These are phyloP conservation scores for Zygoascus ofunaensis DNA, from an alignment of 805 yeast genomes.

Conservation along the genomic window DNA sequence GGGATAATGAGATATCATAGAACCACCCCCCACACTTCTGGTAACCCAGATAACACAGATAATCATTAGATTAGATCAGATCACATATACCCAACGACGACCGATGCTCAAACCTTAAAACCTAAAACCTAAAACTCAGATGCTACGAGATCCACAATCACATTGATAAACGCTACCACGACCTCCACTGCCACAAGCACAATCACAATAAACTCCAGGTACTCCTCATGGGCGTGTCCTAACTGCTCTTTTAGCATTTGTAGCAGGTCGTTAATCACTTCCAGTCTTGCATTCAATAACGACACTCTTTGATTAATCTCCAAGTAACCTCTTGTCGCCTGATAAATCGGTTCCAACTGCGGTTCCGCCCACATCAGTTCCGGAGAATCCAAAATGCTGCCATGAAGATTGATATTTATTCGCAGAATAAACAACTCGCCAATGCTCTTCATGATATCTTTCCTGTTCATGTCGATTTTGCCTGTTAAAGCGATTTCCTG, in stretches of 20 bases:
- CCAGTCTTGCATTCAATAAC: constrained; percentile 80
- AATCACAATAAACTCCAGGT: constrained; percentile 82
- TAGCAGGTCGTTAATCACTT: constrained; percentile 83
- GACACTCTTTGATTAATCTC: constrained; percentile 94
- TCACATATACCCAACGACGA: too few species aligned
- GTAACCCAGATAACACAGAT: too few species aligned
- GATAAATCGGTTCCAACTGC: constrained; percentile 92
- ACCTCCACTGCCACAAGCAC: constrained; percentile 89
- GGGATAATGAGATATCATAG: too few species aligned
- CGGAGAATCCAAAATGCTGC: constrained; percentile 80
- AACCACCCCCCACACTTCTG: too few species aligned
- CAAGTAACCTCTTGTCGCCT: constrained; percentile 89
- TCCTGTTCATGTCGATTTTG: constrained; percentile 87
- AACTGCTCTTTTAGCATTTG: constrained; percentile 96
- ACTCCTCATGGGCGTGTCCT: constrained; percentile 88
- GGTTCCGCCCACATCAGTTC: constrained; percentile 99
- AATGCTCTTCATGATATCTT: constrained; percentile 92
- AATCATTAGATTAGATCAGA: too few species aligned
- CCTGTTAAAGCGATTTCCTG: constrained; percentile 92
- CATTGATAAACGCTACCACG: constrained; percentile 75
- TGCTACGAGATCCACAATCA: constrained; percentile 23
- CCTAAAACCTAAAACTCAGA: too few species aligned
- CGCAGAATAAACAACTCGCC: constrained; percentile 86
- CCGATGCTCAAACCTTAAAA: too few species aligned
- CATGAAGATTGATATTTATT: constrained; percentile 36